Base-by-base conservation (phyloP, 768 basidiomycete genomes). In the Cystofilobasidium macerans region DNA sequence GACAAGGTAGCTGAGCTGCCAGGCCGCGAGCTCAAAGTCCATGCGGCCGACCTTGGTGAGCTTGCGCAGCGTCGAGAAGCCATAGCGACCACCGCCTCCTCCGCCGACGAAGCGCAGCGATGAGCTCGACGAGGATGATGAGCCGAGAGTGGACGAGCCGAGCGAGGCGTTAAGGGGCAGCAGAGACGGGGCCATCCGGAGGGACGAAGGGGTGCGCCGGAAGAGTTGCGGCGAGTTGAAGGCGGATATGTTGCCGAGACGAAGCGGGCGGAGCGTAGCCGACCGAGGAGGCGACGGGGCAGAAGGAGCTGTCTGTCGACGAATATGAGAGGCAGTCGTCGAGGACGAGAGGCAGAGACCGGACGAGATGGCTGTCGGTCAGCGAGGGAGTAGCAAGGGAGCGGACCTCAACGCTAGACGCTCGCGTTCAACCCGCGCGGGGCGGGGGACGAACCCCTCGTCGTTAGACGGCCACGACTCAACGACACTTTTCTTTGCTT, bases 21-120 rank as follows among this genome's bases (percentile, higher is more conserved):
- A 97, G 35, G 89, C 86, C 14, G 94, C 94, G 54, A 94, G 79
- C 76, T 98, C 94, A 77, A 97, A 95, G 76, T 98, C 94, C 93
- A 67, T 61, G 26, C 58, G 38, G 3, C 60, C 53, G 42, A 67
- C 53, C 53, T 62, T 67, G 33, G 60, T 32, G 47, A 57, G 38
- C 60, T 67, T 67, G 32, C 64, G 32, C 22, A 65, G 24, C 3
- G 51, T 16, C 30, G 51, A n/a, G 51, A 54, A 54, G 51, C 51
- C 30, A 20, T 8, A 54, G 28, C 32, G 28, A 14, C 51, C 51
- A 30, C 51, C 51, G 30, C 51, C 51, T 3, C 48, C 51, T 3
- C 48, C 48, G 51, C 51, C 51, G 51, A 54, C 51, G 11, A 54
- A 32, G 28, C 51, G 51, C 51, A 54, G 7, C 8, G 51, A 14